phyloP scores from a whole-genome alignment of 495 filamentous ascomycete genomes.

The Daldinia caldariorum region DNA sequence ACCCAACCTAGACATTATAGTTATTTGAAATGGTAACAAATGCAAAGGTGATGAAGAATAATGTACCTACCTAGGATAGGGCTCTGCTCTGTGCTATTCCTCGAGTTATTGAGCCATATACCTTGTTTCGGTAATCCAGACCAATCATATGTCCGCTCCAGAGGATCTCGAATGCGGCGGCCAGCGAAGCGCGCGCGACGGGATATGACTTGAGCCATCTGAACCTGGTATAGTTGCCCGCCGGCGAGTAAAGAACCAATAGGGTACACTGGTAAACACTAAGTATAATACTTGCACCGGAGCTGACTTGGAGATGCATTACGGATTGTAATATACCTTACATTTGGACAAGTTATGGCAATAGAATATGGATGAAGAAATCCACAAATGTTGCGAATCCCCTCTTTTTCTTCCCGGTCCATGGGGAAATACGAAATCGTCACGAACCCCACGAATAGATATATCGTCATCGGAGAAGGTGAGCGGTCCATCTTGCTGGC shows the following conservation, averaged over 20 bases:
- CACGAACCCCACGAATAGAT: conserved; percentile 23
- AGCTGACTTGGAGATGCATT: neutral
- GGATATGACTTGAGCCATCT: conserved; percentile 8
- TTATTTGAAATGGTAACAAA: neutral
- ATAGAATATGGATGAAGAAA: neutral
- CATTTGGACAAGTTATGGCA: neutral
- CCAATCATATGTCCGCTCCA: neutral
- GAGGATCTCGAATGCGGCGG: neutral
- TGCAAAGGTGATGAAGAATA: neutral
- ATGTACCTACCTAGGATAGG: neutral
- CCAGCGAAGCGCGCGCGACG: conserved; percentile 40
- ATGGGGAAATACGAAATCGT: conserved; percentile 32
- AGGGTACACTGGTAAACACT: no score
- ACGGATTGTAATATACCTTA: neutral
- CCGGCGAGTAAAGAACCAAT: neutral
- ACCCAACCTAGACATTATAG: neutral
- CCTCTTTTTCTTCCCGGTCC: conserved; percentile 2
- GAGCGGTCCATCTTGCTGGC: conserved; percentile 31
- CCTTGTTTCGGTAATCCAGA: neutral
- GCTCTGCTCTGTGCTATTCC: no score
- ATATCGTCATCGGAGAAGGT: conserved; percentile 26
- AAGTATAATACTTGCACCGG: no score
- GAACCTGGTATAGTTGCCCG: neutral
- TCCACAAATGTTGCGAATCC: neutral
- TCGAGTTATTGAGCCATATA: neutral